Evolutionary conservation across 305 asterid species (phyloP).

Genomic region (Solanum aculeatissimum): DNA sequence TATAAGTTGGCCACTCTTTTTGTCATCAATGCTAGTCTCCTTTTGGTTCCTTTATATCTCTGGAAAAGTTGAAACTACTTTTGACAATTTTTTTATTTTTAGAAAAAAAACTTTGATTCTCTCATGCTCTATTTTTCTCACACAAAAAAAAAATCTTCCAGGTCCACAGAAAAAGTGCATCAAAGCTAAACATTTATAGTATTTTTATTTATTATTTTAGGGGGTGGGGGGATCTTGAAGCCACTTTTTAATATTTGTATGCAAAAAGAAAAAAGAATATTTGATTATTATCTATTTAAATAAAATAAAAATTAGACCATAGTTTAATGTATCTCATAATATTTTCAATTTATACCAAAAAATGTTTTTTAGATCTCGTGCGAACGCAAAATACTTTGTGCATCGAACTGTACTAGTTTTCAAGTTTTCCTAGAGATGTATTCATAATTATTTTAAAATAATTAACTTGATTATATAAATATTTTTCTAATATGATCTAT

Average conservation of each 20-base stretch:
- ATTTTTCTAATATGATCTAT: background rate
- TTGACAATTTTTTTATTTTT: background rate
- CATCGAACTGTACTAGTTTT: too few relatives aligned
- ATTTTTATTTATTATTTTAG: too few relatives aligned
- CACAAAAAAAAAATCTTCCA: background rate
- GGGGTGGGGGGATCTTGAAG: background rate
- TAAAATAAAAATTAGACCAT: too few relatives aligned
- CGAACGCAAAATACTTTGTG: too few relatives aligned
- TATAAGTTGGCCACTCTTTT: background rate
- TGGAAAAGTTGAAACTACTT: background rate
- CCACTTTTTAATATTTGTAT: background rate
- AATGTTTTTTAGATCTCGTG: too few relatives aligned
- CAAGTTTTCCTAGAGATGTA: too few relatives aligned
- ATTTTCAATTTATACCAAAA: too few relatives aligned
- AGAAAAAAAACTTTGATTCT: background rate
- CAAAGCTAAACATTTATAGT: background rate
- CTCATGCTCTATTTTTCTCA: background rate
- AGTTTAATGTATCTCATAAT: too few relatives aligned
- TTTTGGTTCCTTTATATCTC: background rate
- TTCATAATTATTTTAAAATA: background rate
- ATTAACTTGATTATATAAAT: background rate
- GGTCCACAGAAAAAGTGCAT: constrained; percentile 7
- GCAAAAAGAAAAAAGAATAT: background rate
- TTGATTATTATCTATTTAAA: background rate
- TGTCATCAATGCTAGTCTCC: background rate